phyloP scores from a whole-genome alignment of 208 protist species.

The Leishmania gerbilli region DNA sequence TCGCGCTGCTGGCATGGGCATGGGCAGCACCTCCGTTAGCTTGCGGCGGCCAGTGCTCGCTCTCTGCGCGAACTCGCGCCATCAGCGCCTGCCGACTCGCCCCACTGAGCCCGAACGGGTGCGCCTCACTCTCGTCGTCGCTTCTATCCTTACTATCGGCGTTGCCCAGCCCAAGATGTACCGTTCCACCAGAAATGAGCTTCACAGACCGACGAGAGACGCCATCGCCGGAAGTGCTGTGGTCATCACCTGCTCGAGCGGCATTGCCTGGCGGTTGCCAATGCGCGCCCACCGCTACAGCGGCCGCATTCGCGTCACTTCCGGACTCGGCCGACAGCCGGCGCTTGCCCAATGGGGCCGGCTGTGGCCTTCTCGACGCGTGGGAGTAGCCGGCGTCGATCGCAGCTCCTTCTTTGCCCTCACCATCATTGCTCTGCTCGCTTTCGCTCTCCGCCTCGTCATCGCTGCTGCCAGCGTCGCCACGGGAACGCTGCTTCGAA shows the following conservation, averaged over 20 bases:
- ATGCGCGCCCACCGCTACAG: background rate
- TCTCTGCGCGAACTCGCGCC: slow-evolving; percentile 27
- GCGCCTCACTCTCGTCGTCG: slow-evolving; percentile 9
- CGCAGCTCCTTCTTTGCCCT: background rate
- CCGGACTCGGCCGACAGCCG: background rate
- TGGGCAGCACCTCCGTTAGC: background rate
- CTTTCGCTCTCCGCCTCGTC: background rate
- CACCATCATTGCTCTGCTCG: background rate
- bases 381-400: background rate
- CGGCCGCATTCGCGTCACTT: background rate
- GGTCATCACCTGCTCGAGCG: background rate
- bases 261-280: slow-evolving; percentile 21
- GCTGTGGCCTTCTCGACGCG: background rate
- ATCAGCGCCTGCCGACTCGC: slow-evolving; percentile 21
- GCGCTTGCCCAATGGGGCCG: background rate
- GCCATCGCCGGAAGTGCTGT: background rate
- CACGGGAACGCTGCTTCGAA: background rate
- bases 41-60: slow-evolving; percentile 13
- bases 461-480: background rate
- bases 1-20: background rate
- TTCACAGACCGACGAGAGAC: background rate
- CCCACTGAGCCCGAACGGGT: slow-evolving; percentile 17
- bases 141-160: background rate
- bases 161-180: background rate
- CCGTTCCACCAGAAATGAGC: background rate